Percentiles rank a stretch among this genome's conserved stretches.
Evolutionary conservation across 1,284 basidiomycete species (phyloP).

Genomic region (Coniophora puteana): DNA sequence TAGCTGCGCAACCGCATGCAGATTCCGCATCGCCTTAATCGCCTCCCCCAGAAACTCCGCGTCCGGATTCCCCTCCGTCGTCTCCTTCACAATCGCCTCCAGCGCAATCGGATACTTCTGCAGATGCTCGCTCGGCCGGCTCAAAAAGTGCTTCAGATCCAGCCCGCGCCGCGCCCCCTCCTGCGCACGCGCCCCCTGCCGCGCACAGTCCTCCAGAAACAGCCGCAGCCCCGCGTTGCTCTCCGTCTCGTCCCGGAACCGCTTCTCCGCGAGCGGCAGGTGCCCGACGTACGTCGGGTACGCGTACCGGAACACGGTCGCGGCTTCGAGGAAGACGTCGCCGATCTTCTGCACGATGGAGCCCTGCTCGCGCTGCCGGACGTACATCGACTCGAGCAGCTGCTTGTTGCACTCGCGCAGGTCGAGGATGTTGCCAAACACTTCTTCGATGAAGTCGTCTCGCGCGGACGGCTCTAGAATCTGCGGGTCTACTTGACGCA

Average conservation of each 20-base stretch:
- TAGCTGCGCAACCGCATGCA: conserved; percentile 75
- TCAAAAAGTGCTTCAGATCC: conserved; percentile 86
- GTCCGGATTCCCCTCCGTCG: conserved; percentile 75
- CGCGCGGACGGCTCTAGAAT: conserved; percentile 66
- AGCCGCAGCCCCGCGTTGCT: conserved; percentile 79
- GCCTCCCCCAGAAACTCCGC: conserved; percentile 75
- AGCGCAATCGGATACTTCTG: conserved; percentile 88
- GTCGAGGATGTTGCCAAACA: conserved; percentile 87
- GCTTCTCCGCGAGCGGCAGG: conserved; percentile 82
- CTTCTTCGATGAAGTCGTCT: conserved; percentile 80
- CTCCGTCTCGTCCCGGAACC: conserved; percentile 82
- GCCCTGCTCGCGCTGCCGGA: conserved; percentile 84
- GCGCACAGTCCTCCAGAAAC: conserved; percentile 72
- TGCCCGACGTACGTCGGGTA: conserved; percentile 88
- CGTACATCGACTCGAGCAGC: conserved; percentile 81
- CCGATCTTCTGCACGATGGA: conserved; percentile 86
- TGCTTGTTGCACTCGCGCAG: conserved; percentile 79
- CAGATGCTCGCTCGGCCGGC: conserved; percentile 83
- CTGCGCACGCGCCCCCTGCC: conserved; percentile 60
- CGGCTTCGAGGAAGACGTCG: conserved; percentile 87
- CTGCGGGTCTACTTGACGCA: conserved; percentile 68
- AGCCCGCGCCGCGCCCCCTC: conserved; percentile 78
- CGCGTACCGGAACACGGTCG: conserved; percentile 82
- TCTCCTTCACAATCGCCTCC: conserved; percentile 83
- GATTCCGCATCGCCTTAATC: conserved; percentile 70